These are phyloP conservation scores for Cladosporium colombiae DNA, from an alignment of 2,329 filamentous ascomycete genomes.

Conservation along the genomic window DNA sequence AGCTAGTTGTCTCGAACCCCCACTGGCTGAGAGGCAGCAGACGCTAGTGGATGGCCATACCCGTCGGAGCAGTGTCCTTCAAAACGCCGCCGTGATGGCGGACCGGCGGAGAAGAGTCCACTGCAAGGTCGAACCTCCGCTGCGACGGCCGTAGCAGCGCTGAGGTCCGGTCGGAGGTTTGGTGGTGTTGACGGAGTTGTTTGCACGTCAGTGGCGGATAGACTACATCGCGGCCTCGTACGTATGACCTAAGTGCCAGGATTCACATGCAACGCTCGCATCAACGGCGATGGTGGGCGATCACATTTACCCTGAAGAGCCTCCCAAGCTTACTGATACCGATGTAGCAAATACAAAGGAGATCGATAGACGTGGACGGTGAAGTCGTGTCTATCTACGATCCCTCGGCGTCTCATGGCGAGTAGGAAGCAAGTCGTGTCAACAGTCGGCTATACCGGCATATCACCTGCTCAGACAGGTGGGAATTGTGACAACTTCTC, in stretches of 20 bases:
- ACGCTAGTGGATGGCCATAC: background rate
- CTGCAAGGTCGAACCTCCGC: background rate
- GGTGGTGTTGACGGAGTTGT: background rate
- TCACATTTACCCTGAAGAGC: background rate
- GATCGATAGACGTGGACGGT: background rate
- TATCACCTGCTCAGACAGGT: background rate
- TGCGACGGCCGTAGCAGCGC: no score
- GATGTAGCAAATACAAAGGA: no score
- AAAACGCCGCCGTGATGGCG: background rate
- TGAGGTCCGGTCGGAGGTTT: background rate
- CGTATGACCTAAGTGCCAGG: background rate
- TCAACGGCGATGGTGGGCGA: background rate
- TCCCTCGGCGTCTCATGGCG: background rate
- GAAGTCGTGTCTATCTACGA: background rate
- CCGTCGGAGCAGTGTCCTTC: background rate
- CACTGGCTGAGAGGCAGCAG: background rate
- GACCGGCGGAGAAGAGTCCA: background rate
- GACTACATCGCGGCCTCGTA: background rate
- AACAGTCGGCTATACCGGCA: background rate
- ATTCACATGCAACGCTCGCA: background rate
- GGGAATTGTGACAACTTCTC: background rate
- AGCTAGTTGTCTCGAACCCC: background rate
- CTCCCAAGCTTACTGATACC: no score
- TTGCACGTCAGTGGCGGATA: no score
- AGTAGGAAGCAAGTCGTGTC: background rate